phyloP scores from a whole-genome alignment of 2,329 filamentous ascomycete genomes.

The Knoxdaviesia capensis region DNA sequence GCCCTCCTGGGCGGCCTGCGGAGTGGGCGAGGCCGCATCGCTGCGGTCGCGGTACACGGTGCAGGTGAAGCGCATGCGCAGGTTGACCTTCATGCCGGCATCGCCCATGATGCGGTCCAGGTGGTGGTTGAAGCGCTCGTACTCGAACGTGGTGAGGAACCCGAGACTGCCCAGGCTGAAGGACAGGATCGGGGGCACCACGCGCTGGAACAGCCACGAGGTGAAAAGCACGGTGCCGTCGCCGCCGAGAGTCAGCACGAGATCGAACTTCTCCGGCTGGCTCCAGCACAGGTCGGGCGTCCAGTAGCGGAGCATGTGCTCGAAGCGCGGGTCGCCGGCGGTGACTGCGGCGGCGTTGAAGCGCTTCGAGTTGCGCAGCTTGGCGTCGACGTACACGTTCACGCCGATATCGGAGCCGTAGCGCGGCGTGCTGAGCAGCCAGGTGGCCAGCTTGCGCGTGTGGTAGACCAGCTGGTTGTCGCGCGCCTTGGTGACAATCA shows the following conservation, averaged over 20 bases:
- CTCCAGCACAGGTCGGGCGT: constrained; percentile 90
- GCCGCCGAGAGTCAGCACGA: constrained; percentile 73
- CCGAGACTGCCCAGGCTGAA: constrained; percentile 72
- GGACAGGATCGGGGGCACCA: constrained; percentile 68
- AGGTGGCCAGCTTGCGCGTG: constrained; percentile 71
- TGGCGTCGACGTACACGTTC: constrained; percentile 95
- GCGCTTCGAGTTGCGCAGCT: constrained; percentile 70
- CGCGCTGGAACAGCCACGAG: constrained; percentile 78
- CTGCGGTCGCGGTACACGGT: constrained; percentile 68
- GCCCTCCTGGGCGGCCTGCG: constrained; percentile 55
- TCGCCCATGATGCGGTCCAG: constrained; percentile 84
- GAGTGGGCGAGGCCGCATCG: constrained; percentile 25
- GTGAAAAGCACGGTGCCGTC: constrained; percentile 80
- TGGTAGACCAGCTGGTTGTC: constrained; percentile 84
- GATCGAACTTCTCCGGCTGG: constrained; percentile 82
- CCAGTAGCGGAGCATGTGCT: constrained; percentile 84
- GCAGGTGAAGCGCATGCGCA: constrained; percentile 97
- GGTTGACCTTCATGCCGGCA: constrained; percentile 86
- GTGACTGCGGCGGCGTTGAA: constrained; percentile 61
- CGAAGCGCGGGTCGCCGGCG: constrained; percentile 54
- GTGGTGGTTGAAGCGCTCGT: constrained; percentile 69
- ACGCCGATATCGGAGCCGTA: constrained; percentile 83
- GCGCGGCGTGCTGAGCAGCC: constrained; percentile 73
- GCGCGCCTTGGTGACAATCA: constrained; percentile 96
- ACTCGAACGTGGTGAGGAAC: constrained; percentile 80